phyloP scores from a whole-genome alignment of 2,329 filamentous ascomycete species.

The Zymoseptoria brevis region DNA sequence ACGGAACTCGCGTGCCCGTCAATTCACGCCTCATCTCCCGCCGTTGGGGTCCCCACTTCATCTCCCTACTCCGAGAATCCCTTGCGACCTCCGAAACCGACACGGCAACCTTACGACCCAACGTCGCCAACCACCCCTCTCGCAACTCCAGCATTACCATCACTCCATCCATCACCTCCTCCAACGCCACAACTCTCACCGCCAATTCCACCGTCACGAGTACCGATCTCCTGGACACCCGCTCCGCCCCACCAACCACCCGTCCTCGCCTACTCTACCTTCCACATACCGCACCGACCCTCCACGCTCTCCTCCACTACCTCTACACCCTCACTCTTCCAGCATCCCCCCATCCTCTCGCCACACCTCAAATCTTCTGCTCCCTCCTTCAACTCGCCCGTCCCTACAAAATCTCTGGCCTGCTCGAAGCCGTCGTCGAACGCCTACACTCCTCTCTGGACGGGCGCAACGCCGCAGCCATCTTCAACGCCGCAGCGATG shows the following conservation, averaged over 20 bases:
- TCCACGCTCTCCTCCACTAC: slow-evolving; percentile 85
- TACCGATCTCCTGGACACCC: slow-evolving; percentile 44
- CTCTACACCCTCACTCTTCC: slow-evolving; percentile 89
- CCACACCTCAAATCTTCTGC: slow-evolving; percentile 91
- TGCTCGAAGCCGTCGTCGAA: slow-evolving; percentile 88
- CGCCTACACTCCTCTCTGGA: slow-evolving; percentile 82
- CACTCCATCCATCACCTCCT: slow-evolving; percentile 56
- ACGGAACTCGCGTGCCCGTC: slow-evolving; percentile 83
- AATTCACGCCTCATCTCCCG: slow-evolving; percentile 83
- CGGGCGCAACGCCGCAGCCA: slow-evolving; percentile 86
- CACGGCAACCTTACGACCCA: slow-evolving; percentile 64
- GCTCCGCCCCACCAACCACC: slow-evolving; percentile 48
- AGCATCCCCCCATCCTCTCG: slow-evolving; percentile 64
- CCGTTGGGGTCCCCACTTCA: slow-evolving; percentile 93
- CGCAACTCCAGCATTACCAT: slow-evolving; percentile 82
- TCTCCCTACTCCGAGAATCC: slow-evolving; percentile 79
- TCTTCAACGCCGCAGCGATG: slow-evolving; percentile 98
- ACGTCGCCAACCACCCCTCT: slow-evolving; percentile 42
- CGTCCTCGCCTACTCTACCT: slow-evolving; percentile 84
- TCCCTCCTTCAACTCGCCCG: slow-evolving; percentile 88
- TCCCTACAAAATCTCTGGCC: slow-evolving; percentile 85
- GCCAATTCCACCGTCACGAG: slow-evolving; percentile 34
- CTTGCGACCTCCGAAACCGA: slow-evolving; percentile 62
- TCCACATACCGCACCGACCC: slow-evolving; percentile 81
- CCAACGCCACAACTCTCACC: slow-evolving; percentile 37